These are phyloP conservation scores for Talaromyces thailandensis DNA, from an alignment of 495 filamentous ascomycete species.

Conservation along the genomic window DNA sequence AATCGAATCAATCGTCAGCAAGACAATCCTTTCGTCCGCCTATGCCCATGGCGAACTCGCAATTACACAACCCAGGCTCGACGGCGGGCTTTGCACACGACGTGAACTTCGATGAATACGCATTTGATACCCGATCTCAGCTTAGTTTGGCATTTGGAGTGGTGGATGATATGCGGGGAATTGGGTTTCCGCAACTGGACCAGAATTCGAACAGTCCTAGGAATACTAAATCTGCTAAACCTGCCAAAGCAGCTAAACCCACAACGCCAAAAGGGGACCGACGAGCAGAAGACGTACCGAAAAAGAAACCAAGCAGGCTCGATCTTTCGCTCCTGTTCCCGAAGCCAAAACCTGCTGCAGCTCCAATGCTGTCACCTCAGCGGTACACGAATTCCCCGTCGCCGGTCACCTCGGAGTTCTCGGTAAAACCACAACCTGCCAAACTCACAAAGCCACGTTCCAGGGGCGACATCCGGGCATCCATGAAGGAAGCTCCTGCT, in stretches of 20 bases:
- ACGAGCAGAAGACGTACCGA: not conserved
- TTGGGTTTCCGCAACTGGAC: not conserved
- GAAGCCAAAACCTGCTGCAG: constrained; percentile 24
- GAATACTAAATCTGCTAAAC: not conserved
- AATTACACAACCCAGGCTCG: constrained; percentile 28
- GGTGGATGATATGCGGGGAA: constrained; percentile 6
- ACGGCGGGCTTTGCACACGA: constrained; percentile 16
- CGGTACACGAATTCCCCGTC: constrained; percentile 37
- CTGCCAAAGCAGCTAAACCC: not conserved
- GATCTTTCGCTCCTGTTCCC: constrained; percentile 40
- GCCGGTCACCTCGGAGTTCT: constrained; percentile 24
- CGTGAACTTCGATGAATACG: not conserved
- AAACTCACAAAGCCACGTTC: constrained; percentile 19
- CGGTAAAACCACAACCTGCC: constrained; percentile 10
- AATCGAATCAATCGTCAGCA: constrained; percentile 13
- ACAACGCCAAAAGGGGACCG: not conserved
- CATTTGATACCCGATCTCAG: constrained; percentile 6
- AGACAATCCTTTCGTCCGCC: constrained; percentile 18
- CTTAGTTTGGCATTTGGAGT: constrained; percentile 4
- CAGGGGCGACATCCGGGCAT: not conserved
- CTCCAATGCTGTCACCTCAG: constrained; percentile 35
- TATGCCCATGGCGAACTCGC: constrained; percentile 15
- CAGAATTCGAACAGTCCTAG: not conserved
- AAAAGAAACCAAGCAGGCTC: constrained; percentile 23
- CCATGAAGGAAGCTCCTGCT: not conserved